phyloP scores from a whole-genome alignment of 495 filamentous ascomycete species.

The Lepraria neglecta region DNA sequence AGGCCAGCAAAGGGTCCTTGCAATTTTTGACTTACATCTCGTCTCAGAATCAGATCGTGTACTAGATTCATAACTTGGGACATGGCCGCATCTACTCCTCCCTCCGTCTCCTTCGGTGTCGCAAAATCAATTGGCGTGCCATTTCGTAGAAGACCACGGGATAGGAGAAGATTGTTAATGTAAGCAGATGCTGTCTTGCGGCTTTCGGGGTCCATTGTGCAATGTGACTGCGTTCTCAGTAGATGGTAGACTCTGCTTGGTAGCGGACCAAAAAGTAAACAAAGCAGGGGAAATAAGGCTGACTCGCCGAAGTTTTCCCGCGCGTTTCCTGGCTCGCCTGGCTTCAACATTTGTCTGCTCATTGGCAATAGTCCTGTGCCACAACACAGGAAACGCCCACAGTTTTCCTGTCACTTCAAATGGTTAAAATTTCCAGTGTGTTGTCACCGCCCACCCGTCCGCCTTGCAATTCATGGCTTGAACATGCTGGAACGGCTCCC shows the following conservation, averaged over 20 bases:
- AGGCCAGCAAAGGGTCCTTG: no score
- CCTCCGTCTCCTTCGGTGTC: conserved; percentile 59
- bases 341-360: conserved; percentile 7
- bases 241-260: not conserved
- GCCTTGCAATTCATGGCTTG: conserved; percentile 1
- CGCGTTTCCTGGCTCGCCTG: conserved; percentile 6
- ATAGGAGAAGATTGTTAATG: conserved; percentile 91
- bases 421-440: not conserved
- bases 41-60: conserved; percentile 78
- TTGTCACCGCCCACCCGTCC: no score
- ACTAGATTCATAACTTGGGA: conserved; percentile 83
- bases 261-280: conserved; percentile 10
- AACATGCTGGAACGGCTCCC: not conserved
- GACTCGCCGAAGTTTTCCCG: not conserved
- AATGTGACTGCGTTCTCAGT: not conserved
- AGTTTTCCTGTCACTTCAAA: not conserved
- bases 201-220: conserved; percentile 66
- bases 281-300: not conserved
- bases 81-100: conserved; percentile 63
- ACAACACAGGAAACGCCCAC: not conserved
- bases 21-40: conserved; percentile 56
- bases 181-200: conserved; percentile 84
- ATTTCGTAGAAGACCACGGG: conserved; percentile 80
- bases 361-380: no score
- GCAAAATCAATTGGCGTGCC: conserved; percentile 82